Conservation (phyloP, 2,329 filamentous ascomycete genomes). For the Dactylonectria macrodidyma region DNA sequence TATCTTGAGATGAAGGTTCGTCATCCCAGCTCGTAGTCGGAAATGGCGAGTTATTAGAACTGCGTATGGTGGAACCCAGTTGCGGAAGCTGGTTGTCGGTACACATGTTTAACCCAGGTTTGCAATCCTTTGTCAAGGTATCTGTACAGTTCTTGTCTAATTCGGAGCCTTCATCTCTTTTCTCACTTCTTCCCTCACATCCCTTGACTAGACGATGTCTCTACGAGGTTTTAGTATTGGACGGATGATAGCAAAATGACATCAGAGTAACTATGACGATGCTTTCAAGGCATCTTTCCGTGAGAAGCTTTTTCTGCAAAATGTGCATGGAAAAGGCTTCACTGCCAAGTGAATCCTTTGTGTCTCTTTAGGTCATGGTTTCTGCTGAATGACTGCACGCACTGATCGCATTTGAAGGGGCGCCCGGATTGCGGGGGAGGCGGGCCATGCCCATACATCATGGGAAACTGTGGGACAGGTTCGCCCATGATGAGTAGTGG, state of each 20-base stretch:
- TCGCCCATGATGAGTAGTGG: too few relatives aligned
- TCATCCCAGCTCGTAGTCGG: not conserved
- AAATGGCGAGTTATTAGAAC: not conserved
- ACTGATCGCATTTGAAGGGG: constrained; percentile 95
- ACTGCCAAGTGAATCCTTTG: constrained; percentile 95
- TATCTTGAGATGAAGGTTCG: not conserved
- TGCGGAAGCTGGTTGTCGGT: not conserved
- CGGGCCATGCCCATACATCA: constrained; percentile 73
- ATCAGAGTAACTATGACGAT: constrained; percentile 44
- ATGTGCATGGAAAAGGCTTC: constrained; percentile 93
- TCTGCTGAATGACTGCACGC: constrained; percentile 92
- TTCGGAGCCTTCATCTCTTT: too few relatives aligned
- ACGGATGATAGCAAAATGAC: too few relatives aligned
- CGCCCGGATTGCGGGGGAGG: constrained; percentile 76
- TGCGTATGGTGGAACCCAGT: not conserved
- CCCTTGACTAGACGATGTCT: constrained; percentile 72
- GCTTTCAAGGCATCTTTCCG: constrained; percentile 98
- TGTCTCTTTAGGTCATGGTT: constrained; percentile 98
- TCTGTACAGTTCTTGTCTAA: too few relatives aligned
- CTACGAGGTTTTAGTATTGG: constrained; percentile 51
- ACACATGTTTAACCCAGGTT: not conserved
- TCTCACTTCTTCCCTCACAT: too few relatives aligned
- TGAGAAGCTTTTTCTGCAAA: constrained; percentile 97
- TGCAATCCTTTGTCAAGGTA: not conserved
- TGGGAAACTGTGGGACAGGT: constrained; percentile 51